phyloP scores from a whole-genome alignment of 768 basidiomycete species.

The Serpula lacrymans region DNA sequence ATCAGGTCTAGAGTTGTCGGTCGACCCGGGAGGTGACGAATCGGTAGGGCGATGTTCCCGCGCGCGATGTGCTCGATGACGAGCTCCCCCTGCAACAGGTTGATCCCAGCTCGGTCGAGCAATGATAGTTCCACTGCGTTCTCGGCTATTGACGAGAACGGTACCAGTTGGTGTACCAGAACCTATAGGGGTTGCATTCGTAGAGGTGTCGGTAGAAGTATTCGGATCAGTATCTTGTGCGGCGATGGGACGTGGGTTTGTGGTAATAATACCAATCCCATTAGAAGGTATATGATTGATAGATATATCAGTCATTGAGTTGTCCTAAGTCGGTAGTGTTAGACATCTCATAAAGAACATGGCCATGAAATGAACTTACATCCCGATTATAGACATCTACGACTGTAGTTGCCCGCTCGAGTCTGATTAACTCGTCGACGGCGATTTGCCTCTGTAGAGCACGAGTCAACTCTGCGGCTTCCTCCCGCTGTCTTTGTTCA shows the following conservation, averaged over 20 bases:
- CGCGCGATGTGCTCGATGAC: constrained; percentile 28
- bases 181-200: constrained; percentile 55
- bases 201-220: constrained; percentile 59
- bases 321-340: constrained; percentile 21
- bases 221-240: constrained; percentile 53
- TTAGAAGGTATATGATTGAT: constrained; percentile 9
- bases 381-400: constrained; percentile 15
- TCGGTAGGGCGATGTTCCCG: constrained; percentile 22
- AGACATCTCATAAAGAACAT: background rate
- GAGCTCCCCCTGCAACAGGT: constrained; percentile 16
- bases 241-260: constrained; percentile 14
- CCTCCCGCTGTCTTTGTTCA: constrained; percentile 58
- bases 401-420: constrained; percentile 6
- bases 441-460: constrained; percentile 54
- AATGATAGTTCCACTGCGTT: constrained; percentile 74
- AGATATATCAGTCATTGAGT: constrained; percentile 28
- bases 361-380: constrained; percentile 15
- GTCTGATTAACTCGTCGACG: constrained; percentile 24
- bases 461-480: constrained; percentile 53
- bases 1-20: constrained; percentile 57
- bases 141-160: constrained; percentile 57
- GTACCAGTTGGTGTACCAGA: constrained; percentile 58
- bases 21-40: constrained; percentile 41
- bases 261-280: constrained; percentile 19
- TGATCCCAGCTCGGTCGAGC: constrained; percentile 63